Evolutionary conservation across 768 basidiomycete genomes (phyloP).

Genomic region (Tremella mesenterica): DNA sequence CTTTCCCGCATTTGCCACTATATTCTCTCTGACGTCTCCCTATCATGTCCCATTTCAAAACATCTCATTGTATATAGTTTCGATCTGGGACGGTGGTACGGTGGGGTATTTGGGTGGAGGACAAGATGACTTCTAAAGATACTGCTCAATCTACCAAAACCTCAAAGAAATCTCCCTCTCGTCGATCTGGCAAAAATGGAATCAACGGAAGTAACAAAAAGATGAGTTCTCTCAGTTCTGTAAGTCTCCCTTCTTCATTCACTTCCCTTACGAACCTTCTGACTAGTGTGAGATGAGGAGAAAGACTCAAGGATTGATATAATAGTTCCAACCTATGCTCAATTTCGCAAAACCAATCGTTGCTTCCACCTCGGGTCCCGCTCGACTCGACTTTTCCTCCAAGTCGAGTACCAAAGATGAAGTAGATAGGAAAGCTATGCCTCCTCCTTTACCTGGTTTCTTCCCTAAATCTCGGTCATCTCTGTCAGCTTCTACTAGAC

Average conservation of each 20-base stretch:
- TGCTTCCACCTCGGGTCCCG: conserved; percentile 2
- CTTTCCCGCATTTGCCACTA: too few species aligned
- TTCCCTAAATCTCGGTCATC: conserved; percentile 1
- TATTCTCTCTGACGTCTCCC: too few species aligned
- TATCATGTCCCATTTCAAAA: too few species aligned
- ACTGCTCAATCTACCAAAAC: too few species aligned
- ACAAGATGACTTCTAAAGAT: too few species aligned
- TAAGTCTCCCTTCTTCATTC: conserved; percentile 8
- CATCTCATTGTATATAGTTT: too few species aligned
- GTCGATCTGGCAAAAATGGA: background rate
- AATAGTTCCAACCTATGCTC: conserved; percentile 29
- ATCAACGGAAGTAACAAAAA: conserved; percentile 17
- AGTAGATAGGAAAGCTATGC: conserved; percentile 26
- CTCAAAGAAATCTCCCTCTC: background rate
- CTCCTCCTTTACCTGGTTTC: conserved; percentile 24
- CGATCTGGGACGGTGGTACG: too few species aligned
- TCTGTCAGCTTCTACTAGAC: too few species aligned
- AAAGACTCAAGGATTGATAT: too few species aligned
- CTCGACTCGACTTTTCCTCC: background rate
- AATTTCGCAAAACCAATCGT: conserved; percentile 14
- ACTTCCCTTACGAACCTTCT: background rate
- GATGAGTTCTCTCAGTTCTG: conserved; percentile 32
- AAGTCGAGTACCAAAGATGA: background rate
- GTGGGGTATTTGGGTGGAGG: too few species aligned
- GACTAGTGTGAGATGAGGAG: background rate